Base-by-base conservation (phyloP, 768 basidiomycete genomes). In the Tulasnella calospora region DNA sequence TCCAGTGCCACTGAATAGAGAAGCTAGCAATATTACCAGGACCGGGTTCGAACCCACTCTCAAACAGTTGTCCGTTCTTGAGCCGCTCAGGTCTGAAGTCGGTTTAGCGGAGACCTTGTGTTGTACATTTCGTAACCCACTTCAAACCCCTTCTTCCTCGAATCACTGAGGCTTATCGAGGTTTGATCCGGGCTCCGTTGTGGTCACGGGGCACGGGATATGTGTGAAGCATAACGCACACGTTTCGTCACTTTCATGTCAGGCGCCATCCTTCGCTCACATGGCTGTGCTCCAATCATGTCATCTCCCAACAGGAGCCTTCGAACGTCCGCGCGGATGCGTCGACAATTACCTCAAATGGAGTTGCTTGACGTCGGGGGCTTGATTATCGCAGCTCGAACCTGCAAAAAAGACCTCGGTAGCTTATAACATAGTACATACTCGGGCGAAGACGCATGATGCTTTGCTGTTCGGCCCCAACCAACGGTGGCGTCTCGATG, bases 171-270 rank as follows among this genome's bases (percentile, higher is more conserved):
- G 61, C 61, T 67, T 67, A 67, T 67, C 61, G 61, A 67, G 61
- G 61, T 67, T n/a, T 67, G 61, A 67, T 67, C 61, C 61, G 61
- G 61, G 6, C 13, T 67, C n/a, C 33, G 4, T 67, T 35, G 61
- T 57, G 61, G 61, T 67, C 61, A 67, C 61, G 61, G 61, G 61
- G 61, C 61, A 67, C 61, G 61, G 30, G 61, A 67, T 67, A 67
- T 30, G 23, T 57, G 61, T 67, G 61, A 67, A 67, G 61, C 61
- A 33, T 67, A 30, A 67, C 33, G 30, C 61, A 35, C 61, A 35
- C 15, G 27, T 30, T 67, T 67, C 61, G 23, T 67, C 61, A 67
- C 61, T 67, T 67, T 67, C 61, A 67, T 67, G 61, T 67, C 61
- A 67, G 61, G 61, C 61, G 61, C 61, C 61, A 67, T 67, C 61